Evolutionary conservation across 1,284 basidiomycete species (phyloP), one percentile per base, ranked within the genome.

Genomic region (Irpex sp.): DNA sequence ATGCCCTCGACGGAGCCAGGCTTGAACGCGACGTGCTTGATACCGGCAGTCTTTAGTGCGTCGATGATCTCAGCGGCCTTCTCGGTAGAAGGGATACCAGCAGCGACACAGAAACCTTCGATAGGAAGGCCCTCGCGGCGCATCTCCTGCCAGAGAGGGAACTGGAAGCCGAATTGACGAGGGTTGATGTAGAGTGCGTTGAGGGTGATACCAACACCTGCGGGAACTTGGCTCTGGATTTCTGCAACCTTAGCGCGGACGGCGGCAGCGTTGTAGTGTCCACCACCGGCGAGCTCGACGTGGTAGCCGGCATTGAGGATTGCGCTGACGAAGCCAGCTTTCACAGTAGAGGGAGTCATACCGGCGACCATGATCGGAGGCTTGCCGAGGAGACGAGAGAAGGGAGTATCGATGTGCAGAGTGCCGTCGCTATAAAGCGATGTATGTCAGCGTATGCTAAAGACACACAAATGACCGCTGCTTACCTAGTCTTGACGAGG

Each of bases 111-210:
- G 81, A 99, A 97, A 55, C 97, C 97, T 80, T 99, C 96, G 66
- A 98, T 83, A 5, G 97, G 97, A 13, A 97, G 80, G 65, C 97
- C 97, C 75, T 98, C 97, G 65, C 88, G 88, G 66, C 94, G 90
- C 93, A 99, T 94, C 78, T 97, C 93, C 75, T 96, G 93, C 96
- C 96, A 98, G 35, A 98, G 83, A 33, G 97, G 97, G 76, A 94
- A 88, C 77, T 99, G 97, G 90, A 98, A 98, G 43, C 86, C 83
- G 77, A 98, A 98, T 74, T 98, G 97, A 67, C 93, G 92, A 69
- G 95, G 97, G 78, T 99, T 98, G 85, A 99, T 99, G 78, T 98
- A 99, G 31, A 99, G 87, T 15, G 95, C 83, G 79, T 99, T 99
- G 65, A 98, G 83, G 1, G 97, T 97, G 69, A 99, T 81, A 62